Conservation (phyloP, 768 basidiomycete species). For the Panaeolus cyanescens region DNA sequence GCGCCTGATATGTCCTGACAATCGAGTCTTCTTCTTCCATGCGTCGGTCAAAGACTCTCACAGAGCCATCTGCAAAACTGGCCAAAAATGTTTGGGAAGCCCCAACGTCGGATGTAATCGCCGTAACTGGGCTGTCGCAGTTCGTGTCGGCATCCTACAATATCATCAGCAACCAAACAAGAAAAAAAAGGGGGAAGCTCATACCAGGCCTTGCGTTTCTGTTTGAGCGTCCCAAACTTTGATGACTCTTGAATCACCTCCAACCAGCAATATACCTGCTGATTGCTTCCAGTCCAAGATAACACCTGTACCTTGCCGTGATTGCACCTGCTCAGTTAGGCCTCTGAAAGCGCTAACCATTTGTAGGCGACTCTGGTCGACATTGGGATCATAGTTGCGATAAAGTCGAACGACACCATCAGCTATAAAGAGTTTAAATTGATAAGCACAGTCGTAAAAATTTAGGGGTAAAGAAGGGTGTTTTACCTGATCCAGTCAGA, state of each 20-base stretch:
- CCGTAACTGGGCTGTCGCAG: slow-evolving; percentile 87
- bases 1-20: slow-evolving; percentile 73
- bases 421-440: slow-evolving; percentile 43
- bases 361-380: slow-evolving; percentile 75
- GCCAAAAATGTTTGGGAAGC: slow-evolving; percentile 82
- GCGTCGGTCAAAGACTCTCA: slow-evolving; percentile 93
- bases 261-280: slow-evolving; percentile 82
- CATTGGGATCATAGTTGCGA: slow-evolving; percentile 82
- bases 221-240: slow-evolving; percentile 95
- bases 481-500: slow-evolving; percentile 81
- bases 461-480: neutral
- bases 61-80: slow-evolving; percentile 89
- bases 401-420: slow-evolving; percentile 92
- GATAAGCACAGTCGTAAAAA: neutral
- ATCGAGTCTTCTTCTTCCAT: slow-evolving; percentile 81
- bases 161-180: slow-evolving; percentile 5
- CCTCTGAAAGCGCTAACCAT: slow-evolving; percentile 95
- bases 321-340: slow-evolving; percentile 72
- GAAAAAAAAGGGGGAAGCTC: slow-evolving; percentile 21
- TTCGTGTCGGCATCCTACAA: slow-evolving; percentile 85
- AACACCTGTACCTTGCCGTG: slow-evolving; percentile 80
- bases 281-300: slow-evolving; percentile 94
- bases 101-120: slow-evolving; percentile 76
- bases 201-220: slow-evolving; percentile 74
- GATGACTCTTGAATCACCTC: slow-evolving; percentile 88